Percentiles rank a stretch among this genome's conserved stretches.
phyloP scores from a whole-genome alignment of 2,329 filamentous ascomycete species.

The Trichoderma koningiopsis region DNA sequence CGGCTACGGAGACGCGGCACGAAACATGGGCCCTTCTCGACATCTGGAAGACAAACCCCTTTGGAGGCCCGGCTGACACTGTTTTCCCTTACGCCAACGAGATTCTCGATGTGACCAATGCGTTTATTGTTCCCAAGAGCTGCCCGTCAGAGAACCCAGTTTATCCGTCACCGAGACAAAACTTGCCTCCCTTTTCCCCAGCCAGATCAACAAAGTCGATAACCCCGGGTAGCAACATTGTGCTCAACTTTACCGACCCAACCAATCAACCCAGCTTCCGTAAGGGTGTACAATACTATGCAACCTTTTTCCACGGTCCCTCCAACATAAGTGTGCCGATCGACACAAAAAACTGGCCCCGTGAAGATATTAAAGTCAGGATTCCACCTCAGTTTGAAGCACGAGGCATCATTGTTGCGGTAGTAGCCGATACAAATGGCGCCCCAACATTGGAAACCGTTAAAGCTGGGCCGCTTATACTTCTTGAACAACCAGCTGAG shows the following conservation, averaged over 20 bases:
- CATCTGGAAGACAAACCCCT: background rate
- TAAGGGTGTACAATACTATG: background rate
- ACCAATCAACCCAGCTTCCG: background rate
- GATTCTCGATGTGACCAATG: constrained; percentile 1
- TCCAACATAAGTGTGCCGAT: background rate
- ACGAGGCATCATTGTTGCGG: background rate
- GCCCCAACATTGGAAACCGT: background rate
- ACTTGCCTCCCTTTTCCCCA: background rate
- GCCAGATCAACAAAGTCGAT: background rate
- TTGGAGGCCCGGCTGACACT: background rate
- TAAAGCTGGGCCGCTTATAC: background rate
- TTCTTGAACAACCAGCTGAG: background rate
- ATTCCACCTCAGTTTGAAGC: background rate
- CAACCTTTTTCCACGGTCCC: background rate
- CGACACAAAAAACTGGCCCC: background rate
- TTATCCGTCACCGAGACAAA: background rate
- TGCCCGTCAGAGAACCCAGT: background rate
- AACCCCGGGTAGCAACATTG: background rate
- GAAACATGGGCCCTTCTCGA: constrained; percentile 8
- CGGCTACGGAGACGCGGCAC: background rate
- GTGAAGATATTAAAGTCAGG: background rate
- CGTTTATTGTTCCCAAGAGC: background rate
- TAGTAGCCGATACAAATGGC: background rate
- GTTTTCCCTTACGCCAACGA: constrained; percentile 6
- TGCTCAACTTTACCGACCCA: background rate